Evolutionary conservation across 179 eudicot species (phyloP).

Genomic region (Camellia oleifera): DNA sequence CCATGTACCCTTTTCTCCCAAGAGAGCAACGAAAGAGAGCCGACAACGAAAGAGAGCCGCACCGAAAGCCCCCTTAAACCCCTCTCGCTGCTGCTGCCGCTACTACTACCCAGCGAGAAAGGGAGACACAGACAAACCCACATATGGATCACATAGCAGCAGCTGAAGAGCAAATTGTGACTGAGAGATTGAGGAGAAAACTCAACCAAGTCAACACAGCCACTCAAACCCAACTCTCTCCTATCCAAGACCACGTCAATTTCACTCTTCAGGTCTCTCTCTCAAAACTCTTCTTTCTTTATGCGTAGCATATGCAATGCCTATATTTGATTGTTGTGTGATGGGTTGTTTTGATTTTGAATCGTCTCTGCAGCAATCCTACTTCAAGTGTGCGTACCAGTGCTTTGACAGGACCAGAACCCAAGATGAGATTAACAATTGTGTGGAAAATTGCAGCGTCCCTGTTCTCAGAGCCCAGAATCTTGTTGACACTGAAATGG

Average conservation of each 20-base stretch:
- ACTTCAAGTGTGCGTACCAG: slow-evolving; percentile 82
- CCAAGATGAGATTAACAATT: slow-evolving; percentile 67
- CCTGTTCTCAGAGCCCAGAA: slow-evolving; percentile 76
- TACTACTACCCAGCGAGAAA: not conserved
- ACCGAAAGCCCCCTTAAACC: not conserved
- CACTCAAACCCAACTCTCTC: slow-evolving; percentile 81
- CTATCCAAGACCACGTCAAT: slow-evolving; percentile 86
- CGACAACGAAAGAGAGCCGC: too few species aligned
- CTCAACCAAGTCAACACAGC: slow-evolving; percentile 76
- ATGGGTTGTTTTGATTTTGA: not conserved
- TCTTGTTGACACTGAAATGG: slow-evolving; percentile 81
- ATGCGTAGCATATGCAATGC: not conserved
- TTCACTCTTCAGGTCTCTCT: slow-evolving; percentile 80
- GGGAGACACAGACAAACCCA: slow-evolving; percentile 10
- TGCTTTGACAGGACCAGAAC: slow-evolving; percentile 81
- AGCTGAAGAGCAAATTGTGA: slow-evolving; percentile 72
- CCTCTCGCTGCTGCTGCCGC: not conserved
- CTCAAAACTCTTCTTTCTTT: not conserved
- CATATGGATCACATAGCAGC: slow-evolving; percentile 62
- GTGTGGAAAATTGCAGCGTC: slow-evolving; percentile 87
- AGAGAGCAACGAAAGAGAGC: too few species aligned
- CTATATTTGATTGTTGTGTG: not conserved
- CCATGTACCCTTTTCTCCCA: not conserved
- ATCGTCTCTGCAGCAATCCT: slow-evolving; percentile 56
- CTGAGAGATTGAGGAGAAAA: slow-evolving; percentile 79